A percentile compares a stretch with the other conserved stretches of the same genome.
Evolutionary conservation across 2,329 filamentous ascomycete species (phyloP).

Genomic region (Conoideocrella luteorostrata): DNA sequence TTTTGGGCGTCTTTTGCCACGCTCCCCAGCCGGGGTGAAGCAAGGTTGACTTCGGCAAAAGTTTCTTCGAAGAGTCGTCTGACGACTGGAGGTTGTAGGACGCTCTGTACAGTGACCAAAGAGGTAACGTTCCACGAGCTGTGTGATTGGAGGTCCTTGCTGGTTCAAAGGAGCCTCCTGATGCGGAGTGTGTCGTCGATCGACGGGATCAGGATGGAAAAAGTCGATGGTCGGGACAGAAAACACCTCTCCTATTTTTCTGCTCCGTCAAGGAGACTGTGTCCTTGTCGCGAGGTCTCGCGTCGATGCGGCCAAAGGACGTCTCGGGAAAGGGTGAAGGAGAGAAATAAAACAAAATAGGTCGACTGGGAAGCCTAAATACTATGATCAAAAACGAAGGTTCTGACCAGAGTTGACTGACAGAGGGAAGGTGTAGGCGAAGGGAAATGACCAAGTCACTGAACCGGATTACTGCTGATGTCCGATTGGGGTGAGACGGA

Average conservation of each 20-base stretch:
- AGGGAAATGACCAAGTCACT: neutral
- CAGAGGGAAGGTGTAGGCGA: neutral
- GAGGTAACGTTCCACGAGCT: neutral
- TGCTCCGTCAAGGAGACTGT: neutral
- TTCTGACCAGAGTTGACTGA: conserved; percentile 4
- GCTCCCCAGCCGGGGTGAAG: conserved; percentile 15
- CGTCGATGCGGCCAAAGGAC: neutral
- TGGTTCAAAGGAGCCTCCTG: neutral
- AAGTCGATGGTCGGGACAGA: neutral
- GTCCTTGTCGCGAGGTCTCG: neutral
- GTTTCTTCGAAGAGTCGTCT: neutral
- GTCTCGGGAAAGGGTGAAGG: neutral
- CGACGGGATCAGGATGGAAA: neutral
- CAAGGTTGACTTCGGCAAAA: conserved; percentile 4
- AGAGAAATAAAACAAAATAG: neutral
- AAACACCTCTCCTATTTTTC: neutral
- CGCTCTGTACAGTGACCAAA: neutral
- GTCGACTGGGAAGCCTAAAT: neutral
- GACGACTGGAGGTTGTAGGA: neutral
- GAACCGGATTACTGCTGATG: conserved; percentile 2
- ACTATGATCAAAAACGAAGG: neutral
- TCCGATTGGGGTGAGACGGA: conserved; percentile 4
- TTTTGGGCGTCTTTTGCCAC: conserved; percentile 1
- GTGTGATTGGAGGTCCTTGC: neutral
- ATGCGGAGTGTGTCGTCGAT: neutral